phyloP scores from a whole-genome alignment of 768 basidiomycete genomes.

The Suillus placidus region DNA sequence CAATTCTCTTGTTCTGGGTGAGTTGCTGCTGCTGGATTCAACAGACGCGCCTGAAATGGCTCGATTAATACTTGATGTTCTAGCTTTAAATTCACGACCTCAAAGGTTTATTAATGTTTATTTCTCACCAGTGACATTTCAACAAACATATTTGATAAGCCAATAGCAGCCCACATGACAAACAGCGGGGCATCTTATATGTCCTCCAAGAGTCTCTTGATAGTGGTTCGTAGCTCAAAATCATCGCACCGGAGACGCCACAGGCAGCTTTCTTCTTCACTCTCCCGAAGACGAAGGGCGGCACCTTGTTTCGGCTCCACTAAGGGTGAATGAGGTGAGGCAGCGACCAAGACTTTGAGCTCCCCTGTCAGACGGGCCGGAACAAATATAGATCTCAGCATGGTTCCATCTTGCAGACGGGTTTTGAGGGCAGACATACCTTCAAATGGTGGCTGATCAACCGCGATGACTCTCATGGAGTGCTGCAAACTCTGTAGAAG shows the following conservation, averaged over 20 bases:
- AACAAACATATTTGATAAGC: constrained; percentile 7
- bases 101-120: background rate
- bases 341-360: constrained; percentile 57
- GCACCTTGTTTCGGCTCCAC: constrained; percentile 26
- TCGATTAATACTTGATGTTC: background rate
- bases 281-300: constrained; percentile 59
- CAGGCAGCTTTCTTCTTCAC: constrained; percentile 70
- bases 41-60: background rate
- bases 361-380: constrained; percentile 49
- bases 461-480: constrained; percentile 52
- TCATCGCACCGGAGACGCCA: constrained; percentile 69
- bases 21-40: background rate
- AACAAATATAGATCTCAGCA: constrained; percentile 10
- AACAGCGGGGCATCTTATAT: constrained; percentile 2
- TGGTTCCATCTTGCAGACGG: too few species aligned
- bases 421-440: constrained; percentile 41
- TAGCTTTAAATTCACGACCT: constrained; percentile 4
- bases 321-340: constrained; percentile 18
- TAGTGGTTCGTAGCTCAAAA: constrained; percentile 40
- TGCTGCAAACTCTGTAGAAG: constrained; percentile 52
- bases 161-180: background rate
- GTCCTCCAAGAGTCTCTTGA: constrained; percentile 47
- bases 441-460: constrained; percentile 59
- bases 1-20: background rate
- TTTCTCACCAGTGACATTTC: constrained; percentile 1